phyloP scores from a whole-genome alignment of 371 early-diverging fungal species.

The Mycotypha africana region DNA sequence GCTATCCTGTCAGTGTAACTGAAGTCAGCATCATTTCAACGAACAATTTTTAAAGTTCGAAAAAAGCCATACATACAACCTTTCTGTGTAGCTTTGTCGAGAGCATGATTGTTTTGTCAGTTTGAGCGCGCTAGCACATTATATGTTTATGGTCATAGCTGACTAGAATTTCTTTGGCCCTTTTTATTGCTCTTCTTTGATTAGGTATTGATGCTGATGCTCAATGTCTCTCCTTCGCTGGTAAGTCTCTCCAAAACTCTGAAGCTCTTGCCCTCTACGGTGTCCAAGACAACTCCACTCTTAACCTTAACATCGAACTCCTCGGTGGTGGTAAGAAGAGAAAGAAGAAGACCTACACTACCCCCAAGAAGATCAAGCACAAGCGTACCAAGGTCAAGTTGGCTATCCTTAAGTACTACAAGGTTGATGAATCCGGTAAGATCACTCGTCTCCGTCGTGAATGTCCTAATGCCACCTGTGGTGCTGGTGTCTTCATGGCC shows the following conservation, averaged over 20 bases:
- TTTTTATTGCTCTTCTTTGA: not conserved
- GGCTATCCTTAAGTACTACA: slow-evolving; percentile 96
- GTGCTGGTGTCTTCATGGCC: slow-evolving; percentile 99
- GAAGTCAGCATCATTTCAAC: too few species aligned
- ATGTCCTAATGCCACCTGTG: slow-evolving; percentile 93
- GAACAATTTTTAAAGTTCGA: too few species aligned
- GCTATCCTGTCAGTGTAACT: too few species aligned
- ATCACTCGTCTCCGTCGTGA: slow-evolving; percentile 97
- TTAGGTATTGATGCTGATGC: slow-evolving; percentile 86
- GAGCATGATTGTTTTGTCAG: too few species aligned
- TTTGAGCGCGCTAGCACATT: too few species aligned
- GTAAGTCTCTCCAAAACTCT: slow-evolving; percentile 86
- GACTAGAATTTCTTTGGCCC: too few species aligned
- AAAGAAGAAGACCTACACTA: slow-evolving; percentile 99
- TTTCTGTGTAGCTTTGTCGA: too few species aligned
- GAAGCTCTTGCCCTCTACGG: slow-evolving; percentile 67
- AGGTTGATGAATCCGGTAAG: slow-evolving; percentile 96
- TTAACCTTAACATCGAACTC: slow-evolving; percentile 74
- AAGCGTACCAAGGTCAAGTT: slow-evolving; percentile 98
- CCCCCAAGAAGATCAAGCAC: slow-evolving; percentile 99
- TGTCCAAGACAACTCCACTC: slow-evolving; percentile 88
- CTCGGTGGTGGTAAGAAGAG: slow-evolving; percentile 97
- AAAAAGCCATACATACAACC: too few species aligned
- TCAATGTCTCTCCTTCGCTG: slow-evolving; percentile 91
- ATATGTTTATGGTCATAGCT: too few species aligned